phyloP scores from a whole-genome alignment of 371 early-diverging fungal species.

The Dichotomocladium elegans region DNA sequence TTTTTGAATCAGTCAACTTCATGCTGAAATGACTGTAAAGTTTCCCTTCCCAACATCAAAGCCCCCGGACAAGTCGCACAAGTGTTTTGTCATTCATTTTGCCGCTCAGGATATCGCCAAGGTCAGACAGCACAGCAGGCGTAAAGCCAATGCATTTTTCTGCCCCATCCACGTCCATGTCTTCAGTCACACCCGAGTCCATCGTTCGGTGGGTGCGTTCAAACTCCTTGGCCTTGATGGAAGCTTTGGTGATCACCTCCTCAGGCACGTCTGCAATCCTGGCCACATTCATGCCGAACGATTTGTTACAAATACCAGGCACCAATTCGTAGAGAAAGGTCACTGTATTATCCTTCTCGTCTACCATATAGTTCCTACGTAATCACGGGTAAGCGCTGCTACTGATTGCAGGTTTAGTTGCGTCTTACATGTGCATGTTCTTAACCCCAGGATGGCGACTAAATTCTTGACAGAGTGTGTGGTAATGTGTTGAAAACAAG shows the following conservation, averaged over 20 bases:
- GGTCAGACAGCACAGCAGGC: slow-evolving; percentile 3
- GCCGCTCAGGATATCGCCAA: neutral
- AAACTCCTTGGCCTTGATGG: slow-evolving; percentile 66
- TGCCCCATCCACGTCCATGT: slow-evolving; percentile 12
- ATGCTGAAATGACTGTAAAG: too few relatives aligned
- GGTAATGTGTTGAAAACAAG: slow-evolving; percentile 98
- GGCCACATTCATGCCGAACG: slow-evolving; percentile 92
- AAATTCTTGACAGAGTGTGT: slow-evolving; percentile 84
- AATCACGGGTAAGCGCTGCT: too few relatives aligned
- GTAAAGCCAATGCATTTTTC: neutral
- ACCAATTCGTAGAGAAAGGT: slow-evolving; percentile 96
- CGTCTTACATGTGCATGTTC: slow-evolving; percentile 61
- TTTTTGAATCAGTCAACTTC: too few relatives aligned
- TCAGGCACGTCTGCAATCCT: slow-evolving; percentile 93
- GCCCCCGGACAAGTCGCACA: neutral
- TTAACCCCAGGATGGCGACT: slow-evolving; percentile 57
- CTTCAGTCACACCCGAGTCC: slow-evolving; percentile 35
- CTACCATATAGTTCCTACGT: slow-evolving; percentile 74
- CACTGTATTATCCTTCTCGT: slow-evolving; percentile 81
- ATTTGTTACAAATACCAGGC: slow-evolving; percentile 78
- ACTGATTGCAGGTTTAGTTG: neutral
- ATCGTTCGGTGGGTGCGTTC: slow-evolving; percentile 48
- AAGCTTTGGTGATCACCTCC: slow-evolving; percentile 59
- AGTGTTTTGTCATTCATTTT: neutral
- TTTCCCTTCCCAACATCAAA: too few relatives aligned